A percentile compares a stretch with the other conserved stretches of the same genome.
phyloP scores from a whole-genome alignment of 495 filamentous ascomycete genomes.

The Tuber magnatum region DNA sequence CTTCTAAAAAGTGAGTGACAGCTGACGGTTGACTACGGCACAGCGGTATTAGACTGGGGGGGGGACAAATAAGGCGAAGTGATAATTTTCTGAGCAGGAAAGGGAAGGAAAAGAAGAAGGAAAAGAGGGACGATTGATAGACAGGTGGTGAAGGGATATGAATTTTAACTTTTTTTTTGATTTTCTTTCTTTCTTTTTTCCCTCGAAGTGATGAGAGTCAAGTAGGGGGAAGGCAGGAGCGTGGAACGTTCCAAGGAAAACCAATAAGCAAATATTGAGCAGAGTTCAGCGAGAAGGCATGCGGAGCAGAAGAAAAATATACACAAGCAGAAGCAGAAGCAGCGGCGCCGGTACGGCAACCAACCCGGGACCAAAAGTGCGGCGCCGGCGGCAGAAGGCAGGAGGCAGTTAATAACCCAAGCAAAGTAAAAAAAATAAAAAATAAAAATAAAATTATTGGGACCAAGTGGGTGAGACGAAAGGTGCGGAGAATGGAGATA shows the following conservation, averaged over 20 bases:
- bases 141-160: neutral
- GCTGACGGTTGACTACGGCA: conserved; percentile 1
- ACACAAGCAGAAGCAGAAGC: conserved; percentile 1
- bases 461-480: neutral
- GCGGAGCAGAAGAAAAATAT: neutral
- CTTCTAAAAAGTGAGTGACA: neutral
- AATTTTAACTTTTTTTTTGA: neutral
- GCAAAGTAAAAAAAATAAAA: neutral
- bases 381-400: neutral
- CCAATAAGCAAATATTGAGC: neutral
- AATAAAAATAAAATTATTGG: no score
- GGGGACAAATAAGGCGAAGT: neutral
- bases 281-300: neutral
- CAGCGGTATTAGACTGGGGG: neutral
- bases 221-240: neutral
- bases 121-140: neutral
- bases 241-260: conserved; percentile 3
- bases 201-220: neutral
- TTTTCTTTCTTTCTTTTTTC: neutral
- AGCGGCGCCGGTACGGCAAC: neutral
- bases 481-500: conserved; percentile 1
- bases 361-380: neutral
- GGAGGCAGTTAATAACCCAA: neutral
- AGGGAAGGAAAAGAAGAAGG: neutral
- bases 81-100: neutral